Percentiles rank a stretch among this genome's conserved stretches.
phyloP scores from a whole-genome alignment of 1,139 yeast species.

The Saccharomyces uvarum region DNA sequence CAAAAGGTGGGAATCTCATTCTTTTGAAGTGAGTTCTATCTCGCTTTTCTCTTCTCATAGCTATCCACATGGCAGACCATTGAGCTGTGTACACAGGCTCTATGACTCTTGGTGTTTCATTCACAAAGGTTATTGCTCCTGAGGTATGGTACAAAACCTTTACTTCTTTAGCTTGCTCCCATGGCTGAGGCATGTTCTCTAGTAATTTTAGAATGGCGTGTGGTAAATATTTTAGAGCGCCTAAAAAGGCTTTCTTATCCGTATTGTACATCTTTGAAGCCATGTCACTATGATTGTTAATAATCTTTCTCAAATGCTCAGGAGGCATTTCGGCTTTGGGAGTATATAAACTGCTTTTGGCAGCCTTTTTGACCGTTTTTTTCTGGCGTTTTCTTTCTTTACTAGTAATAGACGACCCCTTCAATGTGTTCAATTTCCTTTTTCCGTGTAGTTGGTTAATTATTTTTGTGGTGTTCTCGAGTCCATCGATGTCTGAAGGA shows the following conservation, averaged over 20 bases:
- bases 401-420: neutral
- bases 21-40: slow-evolving; percentile 86
- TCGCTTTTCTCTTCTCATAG: slow-evolving; percentile 89
- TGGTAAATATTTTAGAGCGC: slow-evolving; percentile 90
- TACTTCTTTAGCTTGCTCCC: slow-evolving; percentile 87
- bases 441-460: neutral
- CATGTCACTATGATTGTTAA: slow-evolving; percentile 79
- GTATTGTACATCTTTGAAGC: slow-evolving; percentile 73
- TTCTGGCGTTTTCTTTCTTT: slow-evolving; percentile 14
- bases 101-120: slow-evolving; percentile 84
- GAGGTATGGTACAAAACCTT: slow-evolving; percentile 80
- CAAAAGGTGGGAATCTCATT: slow-evolving; percentile 91
- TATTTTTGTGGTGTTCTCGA: neutral
- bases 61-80: slow-evolving; percentile 90
- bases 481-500: slow-evolving; percentile 13
- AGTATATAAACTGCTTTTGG: slow-evolving; percentile 39
- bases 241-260: slow-evolving; percentile 81
- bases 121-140: slow-evolving; percentile 93
- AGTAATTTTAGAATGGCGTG: slow-evolving; percentile 83
- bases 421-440: neutral
- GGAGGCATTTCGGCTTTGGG: slow-evolving; percentile 88
- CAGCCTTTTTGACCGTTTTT: slow-evolving; percentile 32
- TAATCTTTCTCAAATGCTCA: slow-evolving; percentile 80
- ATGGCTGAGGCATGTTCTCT: slow-evolving; percentile 98
- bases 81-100: slow-evolving; percentile 90